Evolutionary conservation across 176 grass and related monocot genomes (phyloP).

Genomic region (Rhynchospora pubera): DNA sequence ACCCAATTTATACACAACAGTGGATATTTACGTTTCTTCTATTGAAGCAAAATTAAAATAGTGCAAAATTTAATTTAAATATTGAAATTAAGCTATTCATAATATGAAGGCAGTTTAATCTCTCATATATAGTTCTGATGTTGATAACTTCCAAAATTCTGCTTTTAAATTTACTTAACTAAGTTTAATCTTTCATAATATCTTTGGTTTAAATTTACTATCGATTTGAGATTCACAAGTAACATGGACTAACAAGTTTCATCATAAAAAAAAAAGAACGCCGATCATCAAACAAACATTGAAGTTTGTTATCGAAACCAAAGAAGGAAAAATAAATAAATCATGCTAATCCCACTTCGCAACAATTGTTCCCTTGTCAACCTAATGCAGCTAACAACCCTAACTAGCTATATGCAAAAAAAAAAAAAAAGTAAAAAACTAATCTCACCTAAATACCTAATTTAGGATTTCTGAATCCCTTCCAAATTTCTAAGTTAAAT

Average conservation of each 20-base stretch:
- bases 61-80: background rate
- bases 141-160: background rate
- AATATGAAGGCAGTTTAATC: background rate
- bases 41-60: background rate
- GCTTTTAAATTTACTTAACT: too few relatives aligned
- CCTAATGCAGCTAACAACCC: constrained; percentile 15
- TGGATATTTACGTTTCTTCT: too few relatives aligned
- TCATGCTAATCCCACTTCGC: background rate
- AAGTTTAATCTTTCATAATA: too few relatives aligned
- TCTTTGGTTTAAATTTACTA: background rate
- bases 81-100: background rate
- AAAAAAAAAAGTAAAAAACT: too few relatives aligned
- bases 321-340: background rate
- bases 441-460: background rate
- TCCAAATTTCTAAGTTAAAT: background rate
- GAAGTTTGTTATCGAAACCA: background rate
- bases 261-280: too few relatives aligned
- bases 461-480: background rate
- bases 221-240: background rate
- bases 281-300: background rate
- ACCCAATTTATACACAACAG: too few relatives aligned
- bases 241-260: background rate
- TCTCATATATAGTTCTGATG: background rate
- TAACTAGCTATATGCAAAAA: background rate
- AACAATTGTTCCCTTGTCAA: constrained; percentile 11